Conservation (phyloP, 345 rosid species). For the Hypericum androsaemum region DNA sequence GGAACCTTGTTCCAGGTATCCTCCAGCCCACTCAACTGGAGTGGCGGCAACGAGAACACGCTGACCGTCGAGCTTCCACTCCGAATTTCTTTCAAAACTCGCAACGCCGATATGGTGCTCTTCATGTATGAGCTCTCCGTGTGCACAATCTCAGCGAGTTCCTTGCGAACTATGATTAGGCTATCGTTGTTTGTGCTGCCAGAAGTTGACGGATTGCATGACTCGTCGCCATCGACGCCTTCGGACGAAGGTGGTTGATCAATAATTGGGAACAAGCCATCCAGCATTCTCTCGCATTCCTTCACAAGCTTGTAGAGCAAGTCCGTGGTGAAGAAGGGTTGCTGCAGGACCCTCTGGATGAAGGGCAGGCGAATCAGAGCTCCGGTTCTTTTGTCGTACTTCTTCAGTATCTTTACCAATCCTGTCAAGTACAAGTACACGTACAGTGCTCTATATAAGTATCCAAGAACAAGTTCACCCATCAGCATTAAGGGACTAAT, state of each 20-base stretch:
- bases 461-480: background rate
- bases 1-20: constrained; percentile 73
- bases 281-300: constrained; percentile 76
- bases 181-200: constrained; percentile 19
- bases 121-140: constrained; percentile 76
- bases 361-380: constrained; percentile 82
- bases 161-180: constrained; percentile 31
- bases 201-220: constrained; percentile 31
- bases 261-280: constrained; percentile 41
- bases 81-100: constrained; percentile 67
- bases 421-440: constrained; percentile 28
- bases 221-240: constrained; percentile 18
- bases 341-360: constrained; percentile 80
- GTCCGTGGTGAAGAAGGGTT: constrained; percentile 92
- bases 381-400: constrained; percentile 91
- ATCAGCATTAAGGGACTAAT: background rate
- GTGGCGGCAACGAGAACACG: constrained; percentile 74
- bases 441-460: too few relatives aligned
- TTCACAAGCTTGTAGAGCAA: constrained; percentile 73
- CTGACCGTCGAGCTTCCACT: constrained; percentile 84
- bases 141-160: constrained; percentile 50
- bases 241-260: constrained; percentile 24
- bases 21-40: constrained; percentile 54
- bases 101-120: constrained; percentile 66
- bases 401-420: constrained; percentile 84